Conservation (phyloP, 345 rosid species). For the Isatis tinctoria region DNA sequence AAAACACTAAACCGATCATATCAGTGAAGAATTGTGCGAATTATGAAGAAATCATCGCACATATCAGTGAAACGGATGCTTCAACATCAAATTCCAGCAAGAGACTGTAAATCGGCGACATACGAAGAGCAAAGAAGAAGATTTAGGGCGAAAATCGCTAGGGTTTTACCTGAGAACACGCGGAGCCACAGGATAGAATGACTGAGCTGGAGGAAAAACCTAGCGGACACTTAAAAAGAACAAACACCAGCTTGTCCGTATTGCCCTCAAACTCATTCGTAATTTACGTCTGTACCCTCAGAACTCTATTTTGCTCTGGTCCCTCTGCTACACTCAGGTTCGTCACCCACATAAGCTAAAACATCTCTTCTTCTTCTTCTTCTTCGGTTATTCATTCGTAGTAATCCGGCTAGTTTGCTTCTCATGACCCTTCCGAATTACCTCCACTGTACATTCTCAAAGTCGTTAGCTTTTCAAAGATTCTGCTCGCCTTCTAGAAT, state of each 20-base stretch:
- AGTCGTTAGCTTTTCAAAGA: background rate
- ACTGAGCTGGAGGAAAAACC: constrained; percentile 25
- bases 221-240: constrained; percentile 30
- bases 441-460: constrained; percentile 14
- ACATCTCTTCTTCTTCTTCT: constrained; percentile 1
- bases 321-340: background rate
- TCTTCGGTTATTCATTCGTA: background rate
- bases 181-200: constrained; percentile 8
- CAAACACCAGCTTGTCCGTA: constrained; percentile 20
- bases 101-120: background rate
- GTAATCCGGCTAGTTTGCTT: constrained; percentile 1
- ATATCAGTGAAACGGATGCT: background rate
- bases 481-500: constrained; percentile 2
- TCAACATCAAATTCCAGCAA: background rate
- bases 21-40: background rate
- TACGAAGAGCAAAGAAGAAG: background rate
- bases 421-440: constrained; percentile 31
- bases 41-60: background rate
- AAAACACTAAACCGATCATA: constrained; percentile 10
- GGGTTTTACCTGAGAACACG: constrained; percentile 34
- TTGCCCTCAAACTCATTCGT: constrained; percentile 13
- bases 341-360: background rate
- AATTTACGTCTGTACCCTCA: constrained; percentile 25
- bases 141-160: constrained; percentile 9
- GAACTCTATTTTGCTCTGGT: background rate